Evolutionary conservation across 2,329 filamentous ascomycete species (phyloP).

Genomic region (Fusarium sp.): DNA sequence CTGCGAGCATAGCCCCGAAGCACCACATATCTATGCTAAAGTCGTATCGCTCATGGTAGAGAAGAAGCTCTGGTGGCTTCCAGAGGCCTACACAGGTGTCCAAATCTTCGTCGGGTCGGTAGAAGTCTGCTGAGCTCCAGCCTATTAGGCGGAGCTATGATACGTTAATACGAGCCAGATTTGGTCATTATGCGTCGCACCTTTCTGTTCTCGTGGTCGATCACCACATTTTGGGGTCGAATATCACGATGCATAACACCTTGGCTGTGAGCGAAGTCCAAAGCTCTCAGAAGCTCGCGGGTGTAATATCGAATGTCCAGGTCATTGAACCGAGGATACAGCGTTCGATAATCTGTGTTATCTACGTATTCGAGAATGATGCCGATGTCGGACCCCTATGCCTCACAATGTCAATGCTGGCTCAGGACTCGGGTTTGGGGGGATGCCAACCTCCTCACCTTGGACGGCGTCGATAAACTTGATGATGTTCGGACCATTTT

Average conservation of each 20-base stretch:
- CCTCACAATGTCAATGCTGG: fast-evolving
- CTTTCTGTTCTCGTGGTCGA: not conserved
- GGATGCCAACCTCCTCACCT: not conserved
- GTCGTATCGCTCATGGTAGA: slow-evolving; percentile 97
- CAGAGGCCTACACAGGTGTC: not conserved
- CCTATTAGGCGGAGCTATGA: slow-evolving; percentile 11
- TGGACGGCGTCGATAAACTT: slow-evolving; percentile 2
- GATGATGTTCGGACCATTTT: not conserved
- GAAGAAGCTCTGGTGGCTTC: slow-evolving; percentile 87
- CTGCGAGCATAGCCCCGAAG: slow-evolving; percentile 96
- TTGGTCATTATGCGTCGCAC: fast-evolving
- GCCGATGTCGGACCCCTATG: slow-evolving; percentile 5
- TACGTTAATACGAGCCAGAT: fast-evolving
- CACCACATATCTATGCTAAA: slow-evolving; percentile 99
- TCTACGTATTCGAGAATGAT: slow-evolving; percentile 17
- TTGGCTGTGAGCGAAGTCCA: slow-evolving; percentile 1
- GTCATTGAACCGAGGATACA: not conserved
- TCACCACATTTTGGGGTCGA: slow-evolving; percentile 11
- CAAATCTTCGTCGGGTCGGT: not conserved
- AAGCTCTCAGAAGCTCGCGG: not conserved
- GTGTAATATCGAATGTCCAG: slow-evolving; percentile 11
- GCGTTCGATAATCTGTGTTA: not conserved
- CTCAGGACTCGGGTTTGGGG: not conserved
- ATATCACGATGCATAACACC: slow-evolving; percentile 17
- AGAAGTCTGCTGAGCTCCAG: slow-evolving; percentile 14